phyloP scores from a whole-genome alignment of 495 filamentous ascomycete genomes.

The Bombardia bombarda region DNA sequence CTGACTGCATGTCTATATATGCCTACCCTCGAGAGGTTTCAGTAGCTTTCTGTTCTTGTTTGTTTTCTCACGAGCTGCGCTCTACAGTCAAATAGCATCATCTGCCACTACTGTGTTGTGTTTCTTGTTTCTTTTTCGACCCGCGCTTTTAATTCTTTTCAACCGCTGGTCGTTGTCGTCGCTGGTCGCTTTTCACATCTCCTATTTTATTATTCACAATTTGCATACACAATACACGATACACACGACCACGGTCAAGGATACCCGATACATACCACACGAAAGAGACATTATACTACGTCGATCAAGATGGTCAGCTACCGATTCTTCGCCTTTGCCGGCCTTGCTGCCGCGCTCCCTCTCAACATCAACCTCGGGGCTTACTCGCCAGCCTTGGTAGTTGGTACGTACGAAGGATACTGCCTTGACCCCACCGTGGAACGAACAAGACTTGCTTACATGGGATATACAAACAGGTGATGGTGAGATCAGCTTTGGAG shows the following conservation, averaged over 20 bases:
- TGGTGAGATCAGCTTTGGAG: conserved; percentile 54
- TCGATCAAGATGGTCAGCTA: conserved; percentile 35
- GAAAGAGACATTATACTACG: conserved; percentile 3
- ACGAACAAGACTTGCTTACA: too few relatives aligned
- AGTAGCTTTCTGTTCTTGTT: conserved; percentile 3
- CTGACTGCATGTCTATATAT: conserved; percentile 31
- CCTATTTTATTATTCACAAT: conserved; percentile 11
- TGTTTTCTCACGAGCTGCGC: conserved; percentile 30
- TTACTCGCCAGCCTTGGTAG: conserved; percentile 48
- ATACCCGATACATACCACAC: background rate
- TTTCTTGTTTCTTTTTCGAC: conserved; percentile 16
- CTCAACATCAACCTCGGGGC: conserved; percentile 55
- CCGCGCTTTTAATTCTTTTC: conserved; percentile 13
- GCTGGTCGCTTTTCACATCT: conserved; percentile 20
- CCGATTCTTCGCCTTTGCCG: conserved; percentile 30
- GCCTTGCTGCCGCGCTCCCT: conserved; percentile 40
- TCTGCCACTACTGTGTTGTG: conserved; percentile 11
- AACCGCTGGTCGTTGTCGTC: conserved; percentile 32
- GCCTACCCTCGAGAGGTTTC: conserved; percentile 9
- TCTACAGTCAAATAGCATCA: conserved; percentile 17
- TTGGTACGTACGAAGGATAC: conserved; percentile 20
- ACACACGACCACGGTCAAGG: too few relatives aligned
- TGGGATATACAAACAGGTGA: conserved; percentile 50
- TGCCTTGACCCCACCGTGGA: background rate
- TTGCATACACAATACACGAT: too few relatives aligned